Conservation (phyloP, 1,139 yeast genomes). For the Suhomyces atakaporum region DNA sequence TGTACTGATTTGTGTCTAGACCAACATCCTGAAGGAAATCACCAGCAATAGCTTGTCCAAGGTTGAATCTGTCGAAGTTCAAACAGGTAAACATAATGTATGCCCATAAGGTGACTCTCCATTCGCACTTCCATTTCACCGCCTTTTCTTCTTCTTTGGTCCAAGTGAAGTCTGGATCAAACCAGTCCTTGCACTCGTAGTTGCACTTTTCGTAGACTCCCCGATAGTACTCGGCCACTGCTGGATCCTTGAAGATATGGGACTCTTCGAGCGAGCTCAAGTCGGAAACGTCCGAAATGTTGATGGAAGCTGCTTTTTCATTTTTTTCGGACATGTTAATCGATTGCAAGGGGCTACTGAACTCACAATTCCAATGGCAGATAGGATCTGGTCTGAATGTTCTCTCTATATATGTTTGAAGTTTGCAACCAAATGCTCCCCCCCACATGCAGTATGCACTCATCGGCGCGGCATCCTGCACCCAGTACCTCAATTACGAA, state of each 20-base stretch:
- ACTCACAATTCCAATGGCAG: too few relatives aligned
- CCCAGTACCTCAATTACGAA: too few relatives aligned
- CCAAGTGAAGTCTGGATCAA: conserved; percentile 52
- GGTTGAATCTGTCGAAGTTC: conserved; percentile 53
- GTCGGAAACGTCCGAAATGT: background rate
- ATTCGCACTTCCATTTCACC: conserved; percentile 45
- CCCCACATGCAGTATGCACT: too few relatives aligned
- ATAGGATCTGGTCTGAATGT: too few relatives aligned
- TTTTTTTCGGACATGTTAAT: too few relatives aligned
- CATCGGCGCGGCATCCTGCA: too few relatives aligned
- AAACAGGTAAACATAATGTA: conserved; percentile 52
- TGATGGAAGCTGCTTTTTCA: too few relatives aligned
- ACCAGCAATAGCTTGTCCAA: conserved; percentile 53
- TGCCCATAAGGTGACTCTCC: conserved; percentile 47
- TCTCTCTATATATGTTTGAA: too few relatives aligned
- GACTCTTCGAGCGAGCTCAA: background rate
- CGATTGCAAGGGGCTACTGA: too few relatives aligned
- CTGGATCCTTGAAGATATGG: conserved; percentile 32
- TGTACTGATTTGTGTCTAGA: conserved; percentile 48
- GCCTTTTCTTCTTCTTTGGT: conserved; percentile 41
- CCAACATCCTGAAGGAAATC: conserved; percentile 44
- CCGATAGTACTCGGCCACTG: conserved; percentile 40
- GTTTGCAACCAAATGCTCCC: too few relatives aligned
- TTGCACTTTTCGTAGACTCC: conserved; percentile 39
- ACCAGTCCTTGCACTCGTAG: conserved; percentile 48